Conservation (phyloP, 805 yeast genomes). For the Candida boidinii region DNA sequence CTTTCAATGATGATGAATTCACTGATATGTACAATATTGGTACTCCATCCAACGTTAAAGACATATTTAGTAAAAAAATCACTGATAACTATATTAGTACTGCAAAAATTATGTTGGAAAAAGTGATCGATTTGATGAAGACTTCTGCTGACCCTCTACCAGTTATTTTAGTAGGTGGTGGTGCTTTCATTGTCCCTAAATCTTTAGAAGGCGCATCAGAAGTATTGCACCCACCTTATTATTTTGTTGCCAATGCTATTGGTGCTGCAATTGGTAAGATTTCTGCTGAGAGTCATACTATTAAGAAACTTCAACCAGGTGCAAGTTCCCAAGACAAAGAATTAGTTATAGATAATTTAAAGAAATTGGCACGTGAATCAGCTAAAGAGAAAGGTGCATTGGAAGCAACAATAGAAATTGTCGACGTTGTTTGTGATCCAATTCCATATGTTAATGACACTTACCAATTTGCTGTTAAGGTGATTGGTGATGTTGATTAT, state of each 20-base stretch:
- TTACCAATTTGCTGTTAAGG: constrained; percentile 24
- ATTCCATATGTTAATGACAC: constrained; percentile 20
- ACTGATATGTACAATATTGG: constrained; percentile 8
- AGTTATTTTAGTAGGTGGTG: constrained; percentile 37
- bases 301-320: constrained; percentile 2
- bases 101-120: constrained; percentile 23
- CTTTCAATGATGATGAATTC: constrained; percentile 7
- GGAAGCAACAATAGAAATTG: constrained; percentile 8
- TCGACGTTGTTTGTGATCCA: constrained; percentile 14
- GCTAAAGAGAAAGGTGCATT: constrained; percentile 13
- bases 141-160: constrained; percentile 33
- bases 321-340: constrained; percentile 7
- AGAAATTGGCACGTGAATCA: constrained; percentile 3
- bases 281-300: constrained; percentile 15
- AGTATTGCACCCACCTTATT: constrained; percentile 28
- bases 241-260: constrained; percentile 34
- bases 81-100: constrained; percentile 7
- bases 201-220: constrained; percentile 26
- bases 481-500: constrained; percentile 33
- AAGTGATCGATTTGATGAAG: constrained; percentile 31
- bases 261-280: constrained; percentile 36
- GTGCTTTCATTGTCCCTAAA: constrained; percentile 31
- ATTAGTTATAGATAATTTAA: constrained; percentile 5
- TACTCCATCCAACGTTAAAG: constrained; percentile 9
- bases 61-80: constrained; percentile 7